These are phyloP conservation scores for Pichia sp. DNA, from an alignment of 1,139 yeast genomes.

Conservation along the genomic window DNA sequence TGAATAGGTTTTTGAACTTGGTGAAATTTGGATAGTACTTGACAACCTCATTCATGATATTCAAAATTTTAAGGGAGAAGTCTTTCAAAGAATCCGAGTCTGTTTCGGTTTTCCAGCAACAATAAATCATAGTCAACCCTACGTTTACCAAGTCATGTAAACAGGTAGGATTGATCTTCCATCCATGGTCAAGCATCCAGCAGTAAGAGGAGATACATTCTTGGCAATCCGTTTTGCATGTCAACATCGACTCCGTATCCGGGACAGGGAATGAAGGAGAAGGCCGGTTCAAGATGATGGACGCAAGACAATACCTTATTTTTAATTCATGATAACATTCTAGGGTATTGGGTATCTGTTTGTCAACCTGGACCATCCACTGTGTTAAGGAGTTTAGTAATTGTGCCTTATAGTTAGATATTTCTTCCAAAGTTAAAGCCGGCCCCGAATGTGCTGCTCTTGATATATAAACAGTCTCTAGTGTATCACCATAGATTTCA, in stretches of 20 bases:
- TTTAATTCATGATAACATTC: conserved; percentile 21
- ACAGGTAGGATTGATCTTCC: conserved; percentile 20
- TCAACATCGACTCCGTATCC: conserved; percentile 16
- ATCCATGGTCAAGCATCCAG: conserved; percentile 16
- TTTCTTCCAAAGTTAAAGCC: conserved; percentile 15
- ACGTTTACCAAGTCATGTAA: conserved; percentile 21
- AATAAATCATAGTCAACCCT: conserved; percentile 24
- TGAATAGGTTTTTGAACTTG: conserved; percentile 21
- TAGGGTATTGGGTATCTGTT: conserved; percentile 19
- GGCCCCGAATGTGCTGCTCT: conserved; percentile 18
- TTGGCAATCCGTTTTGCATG: conserved; percentile 20
- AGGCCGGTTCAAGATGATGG: conserved; percentile 22
- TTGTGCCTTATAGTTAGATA: conserved; percentile 12
- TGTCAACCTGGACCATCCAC: conserved; percentile 21
- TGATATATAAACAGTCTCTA: conserved; percentile 23
- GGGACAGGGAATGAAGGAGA: conserved; percentile 24
- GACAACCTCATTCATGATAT: conserved; percentile 21
- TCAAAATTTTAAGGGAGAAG: conserved; percentile 15
- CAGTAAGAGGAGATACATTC: conserved; percentile 18
- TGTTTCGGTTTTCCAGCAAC: conserved; percentile 24
- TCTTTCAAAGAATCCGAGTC: conserved; percentile 16
- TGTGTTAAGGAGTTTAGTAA: conserved; percentile 17
- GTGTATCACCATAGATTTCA: conserved; percentile 25
- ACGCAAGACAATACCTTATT: conserved; percentile 19
- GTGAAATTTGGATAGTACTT: conserved; percentile 17